Conservation (phyloP, 2,329 filamentous ascomycete species). For the Sarocladium strictum region DNA sequence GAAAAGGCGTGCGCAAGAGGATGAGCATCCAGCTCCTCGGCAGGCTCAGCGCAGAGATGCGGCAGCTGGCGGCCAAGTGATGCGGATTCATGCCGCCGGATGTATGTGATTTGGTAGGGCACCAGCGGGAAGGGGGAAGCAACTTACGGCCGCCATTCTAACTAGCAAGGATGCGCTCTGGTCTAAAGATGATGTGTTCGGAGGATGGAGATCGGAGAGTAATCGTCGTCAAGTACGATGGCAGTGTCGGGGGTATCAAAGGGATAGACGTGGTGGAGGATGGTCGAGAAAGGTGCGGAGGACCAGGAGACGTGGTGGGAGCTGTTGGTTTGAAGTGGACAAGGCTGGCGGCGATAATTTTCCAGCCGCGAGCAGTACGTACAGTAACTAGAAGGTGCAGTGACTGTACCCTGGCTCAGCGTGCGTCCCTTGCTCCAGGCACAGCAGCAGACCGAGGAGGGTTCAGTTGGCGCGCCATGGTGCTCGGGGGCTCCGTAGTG, state of each 20-base stretch:
- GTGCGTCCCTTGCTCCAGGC: no score
- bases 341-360: constrained; percentile 9
- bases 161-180: constrained; percentile 5
- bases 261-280: not conserved
- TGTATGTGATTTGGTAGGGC: not conserved
- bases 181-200: not conserved
- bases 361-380: not conserved
- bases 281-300: constrained; percentile 1
- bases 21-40: not conserved
- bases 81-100: not conserved
- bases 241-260: constrained; percentile 1
- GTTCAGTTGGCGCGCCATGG: not conserved
- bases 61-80: not conserved
- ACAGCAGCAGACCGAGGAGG: not conserved
- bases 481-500: not conserved
- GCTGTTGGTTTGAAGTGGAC: constrained; percentile 7
- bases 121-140: not conserved
- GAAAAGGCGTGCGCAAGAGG: not conserved
- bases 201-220: not conserved
- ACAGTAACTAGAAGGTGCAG: no score
- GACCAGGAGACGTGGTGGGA: constrained; percentile 1
- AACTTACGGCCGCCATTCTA: constrained; percentile 10
- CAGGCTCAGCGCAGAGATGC: not conserved
- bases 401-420: no score
- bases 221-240: not conserved